phyloP scores from a whole-genome alignment of 176 grass and related monocot species.

The bread wheat (Triticum aestivum) region DNA sequence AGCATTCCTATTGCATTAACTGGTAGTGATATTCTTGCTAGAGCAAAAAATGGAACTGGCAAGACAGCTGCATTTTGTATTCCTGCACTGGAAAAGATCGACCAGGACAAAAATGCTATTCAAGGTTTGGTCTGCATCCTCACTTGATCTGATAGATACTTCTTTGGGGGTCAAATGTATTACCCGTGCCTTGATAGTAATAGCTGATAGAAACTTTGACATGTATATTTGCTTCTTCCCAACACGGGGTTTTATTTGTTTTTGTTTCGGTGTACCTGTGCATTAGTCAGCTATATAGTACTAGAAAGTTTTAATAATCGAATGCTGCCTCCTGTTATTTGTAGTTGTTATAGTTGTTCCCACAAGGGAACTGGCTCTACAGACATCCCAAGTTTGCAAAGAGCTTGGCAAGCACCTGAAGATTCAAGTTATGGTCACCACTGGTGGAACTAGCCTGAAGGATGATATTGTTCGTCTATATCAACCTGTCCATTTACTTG shows the following conservation, averaged over 20 bases:
- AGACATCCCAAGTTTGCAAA: slow-evolving; percentile 98
- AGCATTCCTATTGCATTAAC: slow-evolving; percentile 98
- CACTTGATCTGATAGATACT: slow-evolving; percentile 7
- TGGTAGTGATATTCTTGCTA: slow-evolving; percentile 93
- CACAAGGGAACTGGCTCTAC: slow-evolving; percentile 91
- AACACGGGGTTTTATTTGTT: neutral
- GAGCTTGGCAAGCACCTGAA: slow-evolving; percentile 90
- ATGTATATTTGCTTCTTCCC: neutral
- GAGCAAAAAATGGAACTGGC: slow-evolving; percentile 98
- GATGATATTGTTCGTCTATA: slow-evolving; percentile 92
- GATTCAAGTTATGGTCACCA: slow-evolving; percentile 96
- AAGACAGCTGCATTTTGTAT: slow-evolving; percentile 98
- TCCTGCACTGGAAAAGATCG: slow-evolving; percentile 95
- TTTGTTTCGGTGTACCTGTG: neutral
- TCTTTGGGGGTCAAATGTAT: neutral
- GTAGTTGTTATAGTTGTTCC: slow-evolving; percentile 98
- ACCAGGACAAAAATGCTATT: slow-evolving; percentile 91
- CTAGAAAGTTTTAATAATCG: slow-evolving; percentile 17
- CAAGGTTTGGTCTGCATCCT: slow-evolving; percentile 57
- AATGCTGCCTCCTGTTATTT: slow-evolving; percentile 22
- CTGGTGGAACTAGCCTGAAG: slow-evolving; percentile 92
- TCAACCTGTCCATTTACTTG: slow-evolving; percentile 90
- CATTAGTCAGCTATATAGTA: neutral
- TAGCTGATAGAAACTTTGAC: slow-evolving; percentile 8
- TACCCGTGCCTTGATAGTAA: neutral